Evolutionary conservation across 495 filamentous ascomycete genomes (phyloP), one percentile per base, ranked within the genome.

Genomic region (Pyronema domesticum): DNA sequence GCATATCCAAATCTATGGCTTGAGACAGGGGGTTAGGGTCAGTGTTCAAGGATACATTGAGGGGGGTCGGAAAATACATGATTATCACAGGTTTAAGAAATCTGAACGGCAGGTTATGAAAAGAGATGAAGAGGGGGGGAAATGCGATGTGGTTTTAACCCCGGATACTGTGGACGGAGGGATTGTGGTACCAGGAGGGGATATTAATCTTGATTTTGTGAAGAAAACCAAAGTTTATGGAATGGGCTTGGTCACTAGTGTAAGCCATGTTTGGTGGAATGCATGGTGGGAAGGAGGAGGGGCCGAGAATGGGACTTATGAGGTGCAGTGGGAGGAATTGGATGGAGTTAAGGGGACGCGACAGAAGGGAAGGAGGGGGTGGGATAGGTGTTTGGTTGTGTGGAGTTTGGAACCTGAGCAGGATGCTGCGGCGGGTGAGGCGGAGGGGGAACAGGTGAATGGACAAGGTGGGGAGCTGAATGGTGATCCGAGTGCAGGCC

Each of bases 261-360:
- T 95, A 37, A 86, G 89, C 0, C 88, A 95, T 55, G 83, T 95
- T 34, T 98, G 91, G 91, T 94, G 94, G 70, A 98, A 98, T 62
- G 70, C 81, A 2, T 95, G 80, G 69, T 95, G 95, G 57, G 91
- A 96, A 69, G 88, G 87, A 10, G 71, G 76, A 51, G 65, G 71
- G 6, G 72, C 65, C 47, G 52, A 70, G 23, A 68, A 65, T 10
- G 79, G 79, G 23, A 73, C 81, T 18, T 82, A 83, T 61, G 77
- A 81, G 51, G 75, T 74, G 7, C 69, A 72, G 3, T 85, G 80
- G 80, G 79, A 82, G 3, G 72, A 68, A 0, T 76, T 85, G 69
- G 81, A 85, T 61, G 81, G 81, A 0, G 77, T 85, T 57, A 94
- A 93, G 65, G 89, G 91, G 1, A 86, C 80, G 6, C 75, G 69